These are phyloP conservation scores for Myxozyma vanderwaltii DNA, from an alignment of 805 yeast genomes.

Conservation along the genomic window DNA sequence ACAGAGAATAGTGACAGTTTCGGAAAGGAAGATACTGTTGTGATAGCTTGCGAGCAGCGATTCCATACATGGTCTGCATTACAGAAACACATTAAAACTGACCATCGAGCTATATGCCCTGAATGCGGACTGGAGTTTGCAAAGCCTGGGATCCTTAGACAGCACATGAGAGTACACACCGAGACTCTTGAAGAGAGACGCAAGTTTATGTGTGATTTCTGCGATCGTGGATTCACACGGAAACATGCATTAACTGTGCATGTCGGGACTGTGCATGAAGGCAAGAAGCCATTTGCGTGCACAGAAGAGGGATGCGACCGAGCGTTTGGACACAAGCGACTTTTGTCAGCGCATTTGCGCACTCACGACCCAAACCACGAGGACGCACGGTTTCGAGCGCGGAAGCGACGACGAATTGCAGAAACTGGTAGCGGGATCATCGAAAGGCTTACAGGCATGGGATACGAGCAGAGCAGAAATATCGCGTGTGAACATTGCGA, in stretches of 20 bases:
- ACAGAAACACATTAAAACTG: constrained; percentile 67
- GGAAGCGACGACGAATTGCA: not conserved
- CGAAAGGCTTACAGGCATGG: constrained; percentile 44
- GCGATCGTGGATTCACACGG: constrained; percentile 52
- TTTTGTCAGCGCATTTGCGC: constrained; percentile 27
- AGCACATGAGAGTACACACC: constrained; percentile 76
- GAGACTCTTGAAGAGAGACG: constrained; percentile 53
- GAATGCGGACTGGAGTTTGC: constrained; percentile 72
- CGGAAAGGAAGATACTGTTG: constrained; percentile 46
- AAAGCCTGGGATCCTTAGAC: constrained; percentile 66
- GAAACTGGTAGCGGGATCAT: constrained; percentile 27
- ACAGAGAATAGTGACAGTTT: constrained; percentile 47
- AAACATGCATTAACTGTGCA: constrained; percentile 62
- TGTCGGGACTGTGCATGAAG: constrained; percentile 34
- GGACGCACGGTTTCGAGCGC: not conserved
- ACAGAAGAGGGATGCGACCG: constrained; percentile 24
- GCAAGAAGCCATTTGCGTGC: constrained; percentile 35
- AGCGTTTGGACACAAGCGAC: constrained; percentile 35
- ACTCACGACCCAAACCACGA: constrained; percentile 9
- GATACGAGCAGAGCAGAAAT: constrained; percentile 40
- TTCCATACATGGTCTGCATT: constrained; percentile 75
- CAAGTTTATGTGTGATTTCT: constrained; percentile 55
- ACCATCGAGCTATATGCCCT: constrained; percentile 62
- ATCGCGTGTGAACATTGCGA: constrained; percentile 43
- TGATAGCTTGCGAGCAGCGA: constrained; percentile 50